These are phyloP conservation scores for Tuber melanosporum DNA, from an alignment of 495 filamentous ascomycete genomes.

Conservation along the genomic window DNA sequence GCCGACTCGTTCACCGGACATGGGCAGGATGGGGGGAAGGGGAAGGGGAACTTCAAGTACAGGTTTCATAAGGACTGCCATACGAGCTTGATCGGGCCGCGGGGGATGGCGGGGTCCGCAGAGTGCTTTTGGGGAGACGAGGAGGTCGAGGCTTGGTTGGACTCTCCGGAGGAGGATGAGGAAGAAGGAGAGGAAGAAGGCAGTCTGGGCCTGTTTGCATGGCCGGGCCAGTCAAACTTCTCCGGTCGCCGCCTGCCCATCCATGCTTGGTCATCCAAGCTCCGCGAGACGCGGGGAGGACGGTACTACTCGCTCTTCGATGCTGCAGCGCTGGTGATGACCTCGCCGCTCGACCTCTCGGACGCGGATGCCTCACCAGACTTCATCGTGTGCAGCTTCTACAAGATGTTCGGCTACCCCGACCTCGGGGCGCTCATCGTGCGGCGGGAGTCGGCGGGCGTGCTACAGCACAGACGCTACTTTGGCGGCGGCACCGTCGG, in stretches of 20 bases:
- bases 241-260: constrained; percentile 63
- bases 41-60: constrained; percentile 54
- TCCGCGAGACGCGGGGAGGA: constrained; percentile 48
- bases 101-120: constrained; percentile 55
- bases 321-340: constrained; percentile 66
- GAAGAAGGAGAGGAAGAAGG: constrained; percentile 12
- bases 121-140: constrained; percentile 59
- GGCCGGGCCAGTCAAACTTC: constrained; percentile 75
- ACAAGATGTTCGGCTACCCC: constrained; percentile 79
- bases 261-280: constrained; percentile 50
- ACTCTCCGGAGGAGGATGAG: constrained; percentile 8
- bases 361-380: constrained; percentile 59
- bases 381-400: constrained; percentile 65
- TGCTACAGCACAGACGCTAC: constrained; percentile 58
- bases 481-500: constrained; percentile 76
- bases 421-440: constrained; percentile 68
- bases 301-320: constrained; percentile 61
- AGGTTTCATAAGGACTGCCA: constrained; percentile 70
- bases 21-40: constrained; percentile 36
- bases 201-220: constrained; percentile 59
- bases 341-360: constrained; percentile 56
- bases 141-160: constrained; percentile 63
- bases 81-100: constrained; percentile 64
- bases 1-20: constrained; percentile 58
- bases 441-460: constrained; percentile 55